Conservation (phyloP, 306 rosid species). For the Fragaria vesca region DNA sequence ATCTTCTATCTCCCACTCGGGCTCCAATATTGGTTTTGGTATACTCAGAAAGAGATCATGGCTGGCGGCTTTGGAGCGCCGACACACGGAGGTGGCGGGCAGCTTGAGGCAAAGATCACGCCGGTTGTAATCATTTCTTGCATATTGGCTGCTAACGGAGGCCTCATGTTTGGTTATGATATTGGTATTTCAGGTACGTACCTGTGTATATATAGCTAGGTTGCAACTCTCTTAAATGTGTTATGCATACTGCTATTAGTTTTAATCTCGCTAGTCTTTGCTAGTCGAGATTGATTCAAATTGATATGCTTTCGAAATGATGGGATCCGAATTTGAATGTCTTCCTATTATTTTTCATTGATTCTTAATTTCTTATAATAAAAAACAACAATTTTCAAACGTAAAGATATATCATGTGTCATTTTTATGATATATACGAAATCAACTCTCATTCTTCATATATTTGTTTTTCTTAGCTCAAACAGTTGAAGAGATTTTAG, state of each 20-base stretch:
- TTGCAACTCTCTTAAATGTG: not conserved
- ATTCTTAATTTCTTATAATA: not conserved
- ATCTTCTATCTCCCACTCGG: not conserved
- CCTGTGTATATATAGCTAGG: too few relatives aligned
- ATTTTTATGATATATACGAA: too few relatives aligned
- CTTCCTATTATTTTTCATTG: not conserved
- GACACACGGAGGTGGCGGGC: not conserved
- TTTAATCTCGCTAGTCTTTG: not conserved
- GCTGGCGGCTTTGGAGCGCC: conserved; percentile 32
- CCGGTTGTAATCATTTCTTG: conserved; percentile 40
- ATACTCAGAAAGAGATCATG: not conserved
- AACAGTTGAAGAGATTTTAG: not conserved
- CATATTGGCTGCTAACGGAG: conserved; percentile 54
- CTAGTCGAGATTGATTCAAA: not conserved
- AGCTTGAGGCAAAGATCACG: conserved; percentile 48
- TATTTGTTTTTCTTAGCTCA: not conserved
- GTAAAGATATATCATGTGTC: not conserved
- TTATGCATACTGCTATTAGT: not conserved
- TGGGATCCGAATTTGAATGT: not conserved
- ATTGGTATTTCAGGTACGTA: conserved; percentile 53
- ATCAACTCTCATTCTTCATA: not conserved
- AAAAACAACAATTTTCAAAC: not conserved
- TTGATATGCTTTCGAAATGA: not conserved
- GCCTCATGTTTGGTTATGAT: conserved; percentile 70
- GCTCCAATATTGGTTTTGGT: not conserved